Conservation (phyloP, 176 grass and related monocot genomes). For the Aechmea fasciata region DNA sequence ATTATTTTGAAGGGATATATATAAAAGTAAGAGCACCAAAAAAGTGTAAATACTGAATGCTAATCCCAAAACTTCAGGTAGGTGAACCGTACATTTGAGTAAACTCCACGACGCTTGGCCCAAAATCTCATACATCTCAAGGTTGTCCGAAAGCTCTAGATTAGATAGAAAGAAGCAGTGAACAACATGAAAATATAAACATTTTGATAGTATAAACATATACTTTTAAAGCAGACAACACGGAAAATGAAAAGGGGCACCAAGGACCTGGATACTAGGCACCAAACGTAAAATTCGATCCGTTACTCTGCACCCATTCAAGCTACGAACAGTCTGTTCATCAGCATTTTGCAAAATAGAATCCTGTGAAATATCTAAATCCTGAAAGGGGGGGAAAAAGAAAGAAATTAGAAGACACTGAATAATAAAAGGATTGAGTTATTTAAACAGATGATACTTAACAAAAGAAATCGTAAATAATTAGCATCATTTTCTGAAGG, state of each 20-base stretch:
- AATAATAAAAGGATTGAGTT: too few species aligned
- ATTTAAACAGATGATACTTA: too few species aligned
- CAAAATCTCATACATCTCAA: slow-evolving; percentile 89
- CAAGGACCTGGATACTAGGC: slow-evolving; percentile 54
- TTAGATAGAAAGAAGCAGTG: slow-evolving; percentile 23
- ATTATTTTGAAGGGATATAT: background rate
- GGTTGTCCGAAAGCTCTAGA: slow-evolving; percentile 78
- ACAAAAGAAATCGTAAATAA: too few species aligned
- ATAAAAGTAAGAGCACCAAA: background rate
- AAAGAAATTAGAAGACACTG: background rate
- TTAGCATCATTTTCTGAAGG: too few species aligned
- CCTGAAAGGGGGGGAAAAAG: slow-evolving; percentile 32
- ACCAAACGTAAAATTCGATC: slow-evolving; percentile 86
- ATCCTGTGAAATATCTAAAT: slow-evolving; percentile 81
- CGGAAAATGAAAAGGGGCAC: background rate
- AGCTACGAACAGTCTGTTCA: slow-evolving; percentile 80
- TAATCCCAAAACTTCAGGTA: background rate
- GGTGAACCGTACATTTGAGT: slow-evolving; percentile 68
- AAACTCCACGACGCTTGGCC: slow-evolving; percentile 77
- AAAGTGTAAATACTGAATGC: background rate
- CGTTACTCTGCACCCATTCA: slow-evolving; percentile 88
- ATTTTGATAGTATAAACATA: background rate
- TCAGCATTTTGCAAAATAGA: slow-evolving; percentile 82
- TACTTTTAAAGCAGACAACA: background rate
- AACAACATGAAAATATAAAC: background rate